These are phyloP conservation scores for Gossypium thurberi DNA, from an alignment of 345 rosid genomes.

Conservation along the genomic window DNA sequence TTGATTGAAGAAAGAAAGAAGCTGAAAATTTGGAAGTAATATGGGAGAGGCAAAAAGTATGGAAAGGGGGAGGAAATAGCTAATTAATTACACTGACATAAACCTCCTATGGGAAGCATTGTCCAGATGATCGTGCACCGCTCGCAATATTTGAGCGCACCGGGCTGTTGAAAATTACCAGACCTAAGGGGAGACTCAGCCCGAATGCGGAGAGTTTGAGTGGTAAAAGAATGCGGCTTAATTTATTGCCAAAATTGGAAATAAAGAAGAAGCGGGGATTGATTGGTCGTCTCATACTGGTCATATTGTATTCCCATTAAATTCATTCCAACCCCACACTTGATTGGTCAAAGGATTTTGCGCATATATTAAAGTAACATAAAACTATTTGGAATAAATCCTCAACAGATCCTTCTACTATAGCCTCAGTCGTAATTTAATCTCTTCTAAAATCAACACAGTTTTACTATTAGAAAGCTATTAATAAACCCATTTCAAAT, in stretches of 20 bases:
- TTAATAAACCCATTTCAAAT: too few relatives aligned
- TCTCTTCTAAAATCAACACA: too few relatives aligned
- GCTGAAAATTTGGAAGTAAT: neutral
- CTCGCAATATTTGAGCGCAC: too few relatives aligned
- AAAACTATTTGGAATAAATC: neutral
- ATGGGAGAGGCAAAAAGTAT: neutral
- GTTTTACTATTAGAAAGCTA: too few relatives aligned
- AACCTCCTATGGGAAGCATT: too few relatives aligned
- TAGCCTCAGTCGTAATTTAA: too few relatives aligned
- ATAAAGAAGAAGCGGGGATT: neutral
- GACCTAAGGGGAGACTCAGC: too few relatives aligned
- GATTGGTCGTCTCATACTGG: conserved; percentile 16
- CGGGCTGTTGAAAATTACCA: too few relatives aligned
- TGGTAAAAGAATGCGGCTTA: conserved; percentile 32
- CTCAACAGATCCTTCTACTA: too few relatives aligned
- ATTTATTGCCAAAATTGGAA: conserved; percentile 5
- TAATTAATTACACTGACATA: too few relatives aligned
- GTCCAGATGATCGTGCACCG: too few relatives aligned
- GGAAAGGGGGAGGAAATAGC: neutral
- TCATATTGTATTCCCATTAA: conserved; percentile 6
- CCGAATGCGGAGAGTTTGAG: too few relatives aligned
- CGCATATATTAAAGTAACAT: neutral
- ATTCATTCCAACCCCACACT: neutral
- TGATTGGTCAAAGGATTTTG: conserved; percentile 6
- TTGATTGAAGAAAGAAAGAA: neutral